Conservation (phyloP, 805 yeast genomes). For the Starmerella stellata region DNA sequence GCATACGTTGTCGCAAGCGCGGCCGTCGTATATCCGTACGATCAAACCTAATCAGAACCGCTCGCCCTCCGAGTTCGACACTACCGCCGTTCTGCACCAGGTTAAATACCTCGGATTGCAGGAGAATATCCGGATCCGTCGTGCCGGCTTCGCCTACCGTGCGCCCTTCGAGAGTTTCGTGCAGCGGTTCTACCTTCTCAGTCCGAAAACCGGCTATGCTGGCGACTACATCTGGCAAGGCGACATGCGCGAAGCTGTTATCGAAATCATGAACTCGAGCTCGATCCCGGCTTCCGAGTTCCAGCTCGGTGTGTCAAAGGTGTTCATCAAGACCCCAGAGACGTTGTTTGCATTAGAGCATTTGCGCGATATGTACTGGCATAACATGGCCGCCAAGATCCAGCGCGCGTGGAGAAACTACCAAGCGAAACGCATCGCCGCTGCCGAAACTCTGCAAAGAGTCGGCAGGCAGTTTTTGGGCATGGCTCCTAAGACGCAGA, state of each 20-base stretch:
- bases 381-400: slow-evolving; percentile 90
- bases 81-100: slow-evolving; percentile 81
- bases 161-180: slow-evolving; percentile 92
- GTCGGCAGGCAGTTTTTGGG: slow-evolving; percentile 70
- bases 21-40: slow-evolving; percentile 91
- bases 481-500: slow-evolving; percentile 62
- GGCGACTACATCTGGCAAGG: slow-evolving; percentile 56
- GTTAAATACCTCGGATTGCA: slow-evolving; percentile 88
- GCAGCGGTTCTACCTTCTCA: slow-evolving; percentile 75
- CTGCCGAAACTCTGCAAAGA: slow-evolving; percentile 60
- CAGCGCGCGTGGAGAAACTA: slow-evolving; percentile 93
- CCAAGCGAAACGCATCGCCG: slow-evolving; percentile 61
- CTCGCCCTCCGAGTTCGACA: slow-evolving; percentile 77
- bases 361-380: slow-evolving; percentile 95
- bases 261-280: slow-evolving; percentile 36
- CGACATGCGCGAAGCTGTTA: slow-evolving; percentile 36
- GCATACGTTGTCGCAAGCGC: slow-evolving; percentile 73
- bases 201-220: slow-evolving; percentile 84
- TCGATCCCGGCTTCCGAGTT: slow-evolving; percentile 64
- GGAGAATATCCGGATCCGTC: slow-evolving; percentile 90
- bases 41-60: slow-evolving; percentile 92
- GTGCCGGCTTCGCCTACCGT: slow-evolving; percentile 97
- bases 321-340: slow-evolving; percentile 92
- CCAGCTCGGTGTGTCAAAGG: slow-evolving; percentile 82
- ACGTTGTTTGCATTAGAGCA: slow-evolving; percentile 88